Conservation (phyloP, 2,329 filamentous ascomycete species). For the Colletotrichum sp. region DNA sequence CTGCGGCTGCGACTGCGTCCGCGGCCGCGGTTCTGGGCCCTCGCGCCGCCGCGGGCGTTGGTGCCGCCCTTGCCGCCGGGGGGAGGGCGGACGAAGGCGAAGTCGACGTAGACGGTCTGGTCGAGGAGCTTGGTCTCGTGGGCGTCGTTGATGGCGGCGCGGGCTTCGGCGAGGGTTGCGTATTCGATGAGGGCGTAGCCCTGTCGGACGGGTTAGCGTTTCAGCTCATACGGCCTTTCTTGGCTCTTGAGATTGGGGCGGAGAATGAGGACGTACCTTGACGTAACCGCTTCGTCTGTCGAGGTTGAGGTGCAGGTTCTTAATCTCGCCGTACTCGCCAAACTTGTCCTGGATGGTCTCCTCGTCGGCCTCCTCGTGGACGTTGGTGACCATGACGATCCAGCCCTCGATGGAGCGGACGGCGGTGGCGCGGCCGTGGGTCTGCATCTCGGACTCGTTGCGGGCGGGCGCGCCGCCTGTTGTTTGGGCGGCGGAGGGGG, state of each 20-base stretch:
- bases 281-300: conserved; percentile 85
- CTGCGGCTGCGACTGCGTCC: conserved; percentile 44
- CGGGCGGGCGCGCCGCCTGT: conserved; percentile 42
- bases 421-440: conserved; percentile 75
- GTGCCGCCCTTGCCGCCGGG: conserved; percentile 44
- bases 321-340: conserved; percentile 84
- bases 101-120: conserved; percentile 82
- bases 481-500: conserved; percentile 22
- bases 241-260: not conserved
- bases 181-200: conserved; percentile 89
- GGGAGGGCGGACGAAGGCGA: conserved; percentile 83
- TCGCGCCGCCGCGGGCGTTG: conserved; percentile 39
- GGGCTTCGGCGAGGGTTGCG: conserved; percentile 77
- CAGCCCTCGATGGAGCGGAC: conserved; percentile 89
- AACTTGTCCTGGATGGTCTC: conserved; percentile 84
- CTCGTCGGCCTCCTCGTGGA: conserved; percentile 86
- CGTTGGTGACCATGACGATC: conserved; percentile 87
- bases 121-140: conserved; percentile 80
- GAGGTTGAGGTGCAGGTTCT: conserved; percentile 84
- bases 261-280: conserved; percentile 60
- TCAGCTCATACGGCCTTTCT: not conserved
- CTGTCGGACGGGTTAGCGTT: conserved; percentile 44
- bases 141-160: conserved; percentile 82
- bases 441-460: conserved; percentile 71
- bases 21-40: conserved; percentile 40